Base-by-base conservation (phyloP, 805 yeast genomes). In the Sugiyamaella valdiviana region DNA sequence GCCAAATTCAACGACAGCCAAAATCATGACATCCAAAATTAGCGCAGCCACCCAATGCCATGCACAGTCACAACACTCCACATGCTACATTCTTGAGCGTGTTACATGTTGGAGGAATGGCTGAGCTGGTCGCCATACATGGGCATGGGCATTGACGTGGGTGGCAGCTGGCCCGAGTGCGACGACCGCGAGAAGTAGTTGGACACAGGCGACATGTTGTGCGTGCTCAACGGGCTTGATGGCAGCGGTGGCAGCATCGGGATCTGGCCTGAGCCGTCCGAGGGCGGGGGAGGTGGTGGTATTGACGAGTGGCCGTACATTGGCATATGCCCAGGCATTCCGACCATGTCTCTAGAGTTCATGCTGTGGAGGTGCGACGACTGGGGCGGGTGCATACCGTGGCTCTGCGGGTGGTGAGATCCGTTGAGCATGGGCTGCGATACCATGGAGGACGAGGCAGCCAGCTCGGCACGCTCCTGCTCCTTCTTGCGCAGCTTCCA, bases 401-500 rank as follows among this genome's bases (percentile, higher is more conserved):
- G n/a, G n/a, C n/a, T n/a, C n/a, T n/a, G 39, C 24, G 48, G 32
- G 44, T 26, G 35, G 35, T 36, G 44, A 23, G 50, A 19, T 38
- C 36, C 9, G 16, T 5, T 6, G 21, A 15, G 9, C 10, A 16
- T 15, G 36, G n/a, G 44, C 15, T 14, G 35, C 20, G 24, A 16
- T 10, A 20, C 23, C 7, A 20, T 4, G 42, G 24, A n/a, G 24
- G 26, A 21, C 26, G 26, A 14, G 2, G 16, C 16, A 9, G 10
- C 14, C 6, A 14, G 36, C 22, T 16, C 42, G 17, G 44, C 44
- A 16, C 32, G 61, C 22, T 57, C 61, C 39, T 58, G 57, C 41
- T 63, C 69, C 57, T 65, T 67, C 56, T 69, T 72, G 16, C 68
- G 55, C 48, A 67, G 68, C 54, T 71, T 71, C 56, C 75, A 62